Base-by-base conservation (phyloP, 768 basidiomycete genomes). In the Rhizopogon salebrosus region DNA sequence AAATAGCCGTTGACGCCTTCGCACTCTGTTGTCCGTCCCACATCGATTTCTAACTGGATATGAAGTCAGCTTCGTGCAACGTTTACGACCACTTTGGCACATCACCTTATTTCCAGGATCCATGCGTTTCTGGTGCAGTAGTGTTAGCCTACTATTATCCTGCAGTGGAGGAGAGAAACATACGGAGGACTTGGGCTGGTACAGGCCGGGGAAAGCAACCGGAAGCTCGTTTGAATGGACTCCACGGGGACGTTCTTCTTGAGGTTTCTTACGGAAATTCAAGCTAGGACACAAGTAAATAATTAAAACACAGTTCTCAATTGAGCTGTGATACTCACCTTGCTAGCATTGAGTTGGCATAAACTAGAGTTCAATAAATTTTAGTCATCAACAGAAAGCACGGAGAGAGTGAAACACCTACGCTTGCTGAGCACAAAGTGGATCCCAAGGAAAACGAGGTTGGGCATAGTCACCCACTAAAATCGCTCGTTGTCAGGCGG, bases 391-490 rank as follows among this genome's bases (percentile, higher is more conserved):
- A 53, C 41, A 14, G 16, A 35, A 26, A 10, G 26, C 3, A 8
- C 2, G 24, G 31, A 1, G 11, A 2, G 14, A 39, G 10, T 29
- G 6, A 24, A 51, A 34, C 20, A 46, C 73, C 46, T 49, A 78
- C 77, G 60, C 64, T 80, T 82, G 58, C 74, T 71, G 51, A 82
- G 80, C 18, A 79, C 69, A 54, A 80, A 77, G 57, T 80, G 77
- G 1, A 82, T 57, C 2, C 72, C 80, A 73, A 79, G 70, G 58
- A 80, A 81, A 9, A 80, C 61, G 7, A 80, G 70, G 53, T 80
- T 79, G 6, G 74, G 71, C 68, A 78, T 73, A 3, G 64, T 53
- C 14, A 79, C 55, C 80, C 80, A 80, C 80, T 68, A 48, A 2
- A 18, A 22, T 4, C 8, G 43, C 0, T 4, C 24, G 3, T 6